Evolutionary conservation across 768 basidiomycete genomes (phyloP).

Genomic region (Leccinum ochraceum): DNA sequence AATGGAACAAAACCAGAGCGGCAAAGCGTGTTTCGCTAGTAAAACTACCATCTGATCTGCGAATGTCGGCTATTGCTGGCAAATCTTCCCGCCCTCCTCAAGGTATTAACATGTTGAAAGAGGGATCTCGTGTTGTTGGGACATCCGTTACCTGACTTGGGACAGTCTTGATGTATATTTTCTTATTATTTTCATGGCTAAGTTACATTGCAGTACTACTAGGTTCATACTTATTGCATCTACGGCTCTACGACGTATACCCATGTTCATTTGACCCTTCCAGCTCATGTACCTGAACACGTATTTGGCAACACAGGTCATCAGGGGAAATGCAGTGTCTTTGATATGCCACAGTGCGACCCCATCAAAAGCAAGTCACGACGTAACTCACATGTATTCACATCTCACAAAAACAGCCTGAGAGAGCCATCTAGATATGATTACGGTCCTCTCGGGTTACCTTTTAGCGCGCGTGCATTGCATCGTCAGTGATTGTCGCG

Average conservation of each 20-base stretch:
- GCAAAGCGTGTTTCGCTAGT: conserved; percentile 86
- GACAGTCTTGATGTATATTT: conserved; percentile 4
- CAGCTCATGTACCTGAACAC: not conserved
- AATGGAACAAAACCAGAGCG: conserved; percentile 83
- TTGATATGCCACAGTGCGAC: conserved; percentile 1
- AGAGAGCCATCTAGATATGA: not conserved
- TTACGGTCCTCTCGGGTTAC: not conserved
- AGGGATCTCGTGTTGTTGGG: conserved; percentile 9
- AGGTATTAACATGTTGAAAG: conserved; percentile 7
- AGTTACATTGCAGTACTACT: conserved; percentile 5
- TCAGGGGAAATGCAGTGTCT: conserved; percentile 3
- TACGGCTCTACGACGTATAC: conserved; percentile 7
- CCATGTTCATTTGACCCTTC: conserved; percentile 4
- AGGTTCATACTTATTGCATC: conserved; percentile 9
- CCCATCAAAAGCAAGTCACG: conserved; percentile 3
- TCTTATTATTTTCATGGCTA: conserved; percentile 6
- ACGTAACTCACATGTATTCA: not conserved
- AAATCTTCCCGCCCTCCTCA: conserved; percentile 15
- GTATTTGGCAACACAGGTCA: not conserved
- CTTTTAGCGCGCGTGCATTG: not conserved
- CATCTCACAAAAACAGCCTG: conserved; percentile 5
- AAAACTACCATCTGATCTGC: conserved; percentile 60
- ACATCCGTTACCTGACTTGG: conserved; percentile 7
- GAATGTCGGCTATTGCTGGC: conserved; percentile 25
- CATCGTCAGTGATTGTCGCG: not conserved